Conservation (phyloP, 805 yeast genomes). For the Debaryomyces castellii region DNA sequence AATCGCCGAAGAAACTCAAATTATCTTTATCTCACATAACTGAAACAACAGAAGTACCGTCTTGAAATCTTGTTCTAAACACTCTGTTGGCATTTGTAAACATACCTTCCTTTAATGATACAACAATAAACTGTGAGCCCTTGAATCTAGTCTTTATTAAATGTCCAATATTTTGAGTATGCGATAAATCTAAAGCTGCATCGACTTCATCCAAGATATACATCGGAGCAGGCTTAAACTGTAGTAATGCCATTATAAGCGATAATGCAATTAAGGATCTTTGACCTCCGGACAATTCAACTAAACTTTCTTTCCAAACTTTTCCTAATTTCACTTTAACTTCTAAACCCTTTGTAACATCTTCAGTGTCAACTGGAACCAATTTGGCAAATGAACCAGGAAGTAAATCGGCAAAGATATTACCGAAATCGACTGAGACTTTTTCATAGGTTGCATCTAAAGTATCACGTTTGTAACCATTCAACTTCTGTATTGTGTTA, state of each 20-base stretch:
- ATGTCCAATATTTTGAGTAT: constrained; percentile 96
- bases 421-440: constrained; percentile 87
- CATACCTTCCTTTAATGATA: constrained; percentile 96
- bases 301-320: constrained; percentile 94
- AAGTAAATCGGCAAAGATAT: constrained; percentile 80
- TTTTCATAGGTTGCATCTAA: constrained; percentile 81
- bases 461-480: constrained; percentile 82
- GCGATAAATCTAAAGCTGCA: constrained; percentile 95
- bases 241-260: constrained; percentile 84
- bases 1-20: background rate
- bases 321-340: constrained; percentile 86
- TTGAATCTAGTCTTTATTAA: constrained; percentile 91
- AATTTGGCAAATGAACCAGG: constrained; percentile 90
- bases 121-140: constrained; percentile 95
- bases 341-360: constrained; percentile 86
- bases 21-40: constrained; percentile 43
- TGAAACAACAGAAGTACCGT: constrained; percentile 91
- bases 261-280: constrained; percentile 91
- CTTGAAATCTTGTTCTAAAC: constrained; percentile 91
- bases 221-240: constrained; percentile 98
- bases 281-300: constrained; percentile 96
- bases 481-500: constrained; percentile 79
- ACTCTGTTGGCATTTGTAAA: constrained; percentile 95
- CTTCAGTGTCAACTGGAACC: constrained; percentile 76
- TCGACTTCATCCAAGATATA: constrained; percentile 97